phyloP scores from a whole-genome alignment of 805 yeast species.

The Yamadazyma phyllophila region DNA sequence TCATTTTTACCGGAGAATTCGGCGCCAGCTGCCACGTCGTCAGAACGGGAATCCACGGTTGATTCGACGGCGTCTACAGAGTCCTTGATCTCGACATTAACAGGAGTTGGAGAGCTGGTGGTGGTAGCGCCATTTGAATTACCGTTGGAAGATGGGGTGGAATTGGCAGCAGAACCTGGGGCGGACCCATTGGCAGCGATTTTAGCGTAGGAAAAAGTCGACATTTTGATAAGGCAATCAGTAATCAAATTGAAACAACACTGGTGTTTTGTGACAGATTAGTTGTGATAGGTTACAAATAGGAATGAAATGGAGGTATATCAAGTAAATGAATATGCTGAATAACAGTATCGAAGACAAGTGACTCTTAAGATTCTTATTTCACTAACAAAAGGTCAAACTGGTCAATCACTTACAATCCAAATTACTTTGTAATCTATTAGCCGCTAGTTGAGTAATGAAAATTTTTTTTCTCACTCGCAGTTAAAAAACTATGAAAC shows the following conservation, averaged over 20 bases:
- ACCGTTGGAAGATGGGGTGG: constrained; percentile 10
- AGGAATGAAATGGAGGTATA: background rate
- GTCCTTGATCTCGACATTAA: background rate
- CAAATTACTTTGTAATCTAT: constrained; percentile 8
- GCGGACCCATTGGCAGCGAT: constrained; percentile 37
- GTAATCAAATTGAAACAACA: background rate
- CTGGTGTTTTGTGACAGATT: too few species aligned
- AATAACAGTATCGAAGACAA: background rate
- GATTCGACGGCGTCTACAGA: constrained; percentile 1
- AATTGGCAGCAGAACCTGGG: constrained; percentile 10
- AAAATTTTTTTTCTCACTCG: constrained; percentile 9
- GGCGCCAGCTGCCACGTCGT: constrained; percentile 6
- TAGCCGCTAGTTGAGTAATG: constrained; percentile 7
- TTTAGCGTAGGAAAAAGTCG: constrained; percentile 39
- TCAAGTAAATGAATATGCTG: constrained; percentile 1
- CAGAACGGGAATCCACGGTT: background rate
- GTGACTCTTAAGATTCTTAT: background rate
- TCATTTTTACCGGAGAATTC: constrained; percentile 1
- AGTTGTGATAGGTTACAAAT: background rate
- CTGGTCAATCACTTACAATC: constrained; percentile 3
- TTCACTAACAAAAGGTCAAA: constrained; percentile 3
- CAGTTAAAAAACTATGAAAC: constrained; percentile 1
- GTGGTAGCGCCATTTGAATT: constrained; percentile 7
- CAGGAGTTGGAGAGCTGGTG: constrained; percentile 2
- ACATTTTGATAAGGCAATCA: constrained; percentile 4